Conservation (phyloP, 352 stramenopile species). For the Phytophthora meadii region DNA sequence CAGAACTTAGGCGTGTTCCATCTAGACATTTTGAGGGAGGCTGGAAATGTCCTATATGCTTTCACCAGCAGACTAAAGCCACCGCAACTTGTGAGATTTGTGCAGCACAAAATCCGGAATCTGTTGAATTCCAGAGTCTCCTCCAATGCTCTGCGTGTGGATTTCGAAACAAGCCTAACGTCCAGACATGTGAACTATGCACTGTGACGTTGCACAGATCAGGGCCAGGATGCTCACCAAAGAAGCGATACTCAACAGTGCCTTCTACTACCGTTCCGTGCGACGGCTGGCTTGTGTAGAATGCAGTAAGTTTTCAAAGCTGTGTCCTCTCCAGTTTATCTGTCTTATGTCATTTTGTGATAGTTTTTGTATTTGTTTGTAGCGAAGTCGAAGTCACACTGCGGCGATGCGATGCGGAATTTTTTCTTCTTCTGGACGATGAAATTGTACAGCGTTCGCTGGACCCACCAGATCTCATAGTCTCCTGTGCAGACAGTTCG, state of each 20-base stretch:
- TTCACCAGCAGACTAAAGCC: slow-evolving; percentile 65
- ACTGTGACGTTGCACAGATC: slow-evolving; percentile 39
- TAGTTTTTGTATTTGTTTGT: slow-evolving; percentile 85
- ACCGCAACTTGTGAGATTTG: slow-evolving; percentile 75
- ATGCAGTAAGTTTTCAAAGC: background rate
- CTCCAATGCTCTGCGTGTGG: slow-evolving; percentile 70
- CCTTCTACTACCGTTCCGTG: slow-evolving; percentile 8
- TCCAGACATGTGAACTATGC: slow-evolving; percentile 67
- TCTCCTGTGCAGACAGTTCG: slow-evolving; percentile 73
- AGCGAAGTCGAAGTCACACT: slow-evolving; percentile 82
- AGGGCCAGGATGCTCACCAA: slow-evolving; percentile 18
- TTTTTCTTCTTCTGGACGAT: slow-evolving; percentile 87
- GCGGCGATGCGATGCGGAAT: slow-evolving; percentile 61
- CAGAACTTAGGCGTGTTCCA: slow-evolving; percentile 12
- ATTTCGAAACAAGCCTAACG: slow-evolving; percentile 65
- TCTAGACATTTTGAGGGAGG: slow-evolving; percentile 13
- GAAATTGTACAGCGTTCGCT: slow-evolving; percentile 81
- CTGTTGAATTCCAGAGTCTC: slow-evolving; percentile 53
- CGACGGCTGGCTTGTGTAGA: slow-evolving; percentile 29
- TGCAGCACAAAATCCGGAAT: slow-evolving; percentile 70
- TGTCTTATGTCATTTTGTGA: slow-evolving; percentile 40
- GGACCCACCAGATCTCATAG: slow-evolving; percentile 91
- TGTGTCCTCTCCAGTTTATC: background rate
- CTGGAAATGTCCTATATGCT: slow-evolving; percentile 78
- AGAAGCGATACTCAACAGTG: slow-evolving; percentile 19